phyloP scores from a whole-genome alignment of 2,329 filamentous ascomycete species.

The Arthrobotrys conoides region DNA sequence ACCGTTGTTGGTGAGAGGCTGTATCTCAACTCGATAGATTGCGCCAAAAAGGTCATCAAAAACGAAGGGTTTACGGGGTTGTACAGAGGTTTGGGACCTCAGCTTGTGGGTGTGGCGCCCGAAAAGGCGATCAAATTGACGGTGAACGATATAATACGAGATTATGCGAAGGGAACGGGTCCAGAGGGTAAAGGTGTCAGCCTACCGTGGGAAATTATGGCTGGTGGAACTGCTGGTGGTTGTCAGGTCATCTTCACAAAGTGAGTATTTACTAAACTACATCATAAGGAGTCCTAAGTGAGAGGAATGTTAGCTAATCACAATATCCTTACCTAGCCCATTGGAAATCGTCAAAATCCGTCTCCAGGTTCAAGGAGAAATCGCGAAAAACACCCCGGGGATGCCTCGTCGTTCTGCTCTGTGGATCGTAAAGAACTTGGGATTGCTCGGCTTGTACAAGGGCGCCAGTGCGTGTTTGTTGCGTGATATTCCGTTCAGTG shows the following conservation, averaged over 20 bases:
- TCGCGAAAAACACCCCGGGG: conserved; percentile 86
- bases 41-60: conserved; percentile 89
- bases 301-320: background rate
- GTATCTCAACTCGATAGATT: conserved; percentile 98
- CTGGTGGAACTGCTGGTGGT: conserved; percentile 88
- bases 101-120: conserved; percentile 96
- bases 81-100: conserved; percentile 94
- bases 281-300: background rate
- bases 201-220: conserved; percentile 80
- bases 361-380: conserved; percentile 95
- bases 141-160: conserved; percentile 92
- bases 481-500: conserved; percentile 96
- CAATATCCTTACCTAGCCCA: conserved; percentile 75
- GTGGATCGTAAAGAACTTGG: conserved; percentile 97
- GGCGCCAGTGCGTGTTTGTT: conserved; percentile 93
- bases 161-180: conserved; percentile 76
- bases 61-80: conserved; percentile 92
- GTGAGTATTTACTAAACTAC: conserved; percentile 71
- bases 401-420: conserved; percentile 87
- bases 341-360: conserved; percentile 99
- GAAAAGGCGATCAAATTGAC: conserved; percentile 99
- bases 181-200: conserved; percentile 71
- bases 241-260: conserved; percentile 82
- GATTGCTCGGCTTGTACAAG: conserved; percentile 95
- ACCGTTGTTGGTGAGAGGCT: conserved; percentile 85